These are phyloP conservation scores for Cryptococcus sp. DNA, from an alignment of 1,284 basidiomycete genomes.

Conservation along the genomic window DNA sequence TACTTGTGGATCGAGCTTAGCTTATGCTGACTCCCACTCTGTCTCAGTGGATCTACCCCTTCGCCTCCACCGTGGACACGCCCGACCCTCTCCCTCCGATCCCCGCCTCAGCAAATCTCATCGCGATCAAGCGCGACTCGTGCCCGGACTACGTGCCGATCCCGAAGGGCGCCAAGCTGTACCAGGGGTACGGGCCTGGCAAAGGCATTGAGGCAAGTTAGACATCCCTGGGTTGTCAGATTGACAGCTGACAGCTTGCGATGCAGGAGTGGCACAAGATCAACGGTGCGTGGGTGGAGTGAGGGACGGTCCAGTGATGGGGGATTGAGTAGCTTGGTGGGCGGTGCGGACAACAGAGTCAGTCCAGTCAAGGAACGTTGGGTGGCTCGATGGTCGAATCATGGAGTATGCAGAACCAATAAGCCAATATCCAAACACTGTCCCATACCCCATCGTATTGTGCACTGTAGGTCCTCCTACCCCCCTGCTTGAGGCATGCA, in stretches of 20 bases:
- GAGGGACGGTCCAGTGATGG: neutral
- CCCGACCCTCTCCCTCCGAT: slow-evolving; percentile 39
- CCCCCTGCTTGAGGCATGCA: no score
- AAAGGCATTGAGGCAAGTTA: slow-evolving; percentile 35
- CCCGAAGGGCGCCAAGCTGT: slow-evolving; percentile 35
- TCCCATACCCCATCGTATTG: no score
- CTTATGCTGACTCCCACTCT: neutral
- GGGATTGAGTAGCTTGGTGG: neutral
- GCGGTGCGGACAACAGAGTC: no score
- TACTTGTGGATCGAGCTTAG: neutral
- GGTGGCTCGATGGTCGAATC: no score
- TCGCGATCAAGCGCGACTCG: slow-evolving; percentile 37
- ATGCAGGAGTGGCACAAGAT: neutral
- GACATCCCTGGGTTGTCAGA: neutral
- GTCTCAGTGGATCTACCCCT: slow-evolving; percentile 51
- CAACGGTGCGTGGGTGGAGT: neutral
- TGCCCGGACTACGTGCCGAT: slow-evolving; percentile 42
- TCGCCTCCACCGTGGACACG: slow-evolving; percentile 44
- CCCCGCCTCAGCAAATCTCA: slow-evolving; percentile 27
- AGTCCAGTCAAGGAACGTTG: no score
- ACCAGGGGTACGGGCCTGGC: slow-evolving; percentile 38
- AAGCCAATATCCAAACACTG: no score
- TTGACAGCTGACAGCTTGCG: no score
- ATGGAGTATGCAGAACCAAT: neutral
- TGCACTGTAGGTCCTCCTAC: no score